Percentiles rank a stretch among this genome's conserved stretches.
These are phyloP conservation scores for Gastrolobium villosum DNA, from an alignment of 306 rosid genomes.

Conservation along the genomic window DNA sequence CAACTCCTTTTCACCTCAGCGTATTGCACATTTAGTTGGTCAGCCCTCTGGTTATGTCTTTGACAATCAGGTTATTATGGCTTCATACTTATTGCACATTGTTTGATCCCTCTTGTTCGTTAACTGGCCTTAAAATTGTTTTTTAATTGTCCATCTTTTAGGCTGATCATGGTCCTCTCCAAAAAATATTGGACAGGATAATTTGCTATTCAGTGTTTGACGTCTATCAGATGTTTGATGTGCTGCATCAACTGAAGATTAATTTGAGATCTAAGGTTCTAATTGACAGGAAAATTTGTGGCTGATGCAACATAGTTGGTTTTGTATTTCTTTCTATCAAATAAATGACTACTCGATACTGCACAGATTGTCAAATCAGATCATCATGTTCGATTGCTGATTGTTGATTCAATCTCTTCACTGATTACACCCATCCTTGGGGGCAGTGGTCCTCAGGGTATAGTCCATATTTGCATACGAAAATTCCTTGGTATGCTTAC, in stretches of 20 bases:
- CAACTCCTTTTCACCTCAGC: constrained; percentile 86
- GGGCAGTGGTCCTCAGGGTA: constrained; percentile 85
- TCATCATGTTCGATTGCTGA: constrained; percentile 68
- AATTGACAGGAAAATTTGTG: constrained; percentile 33
- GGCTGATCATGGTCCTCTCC: constrained; percentile 60
- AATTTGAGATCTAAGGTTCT: constrained; percentile 75
- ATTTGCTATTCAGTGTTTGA: constrained; percentile 80
- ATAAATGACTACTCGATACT: constrained; percentile 44
- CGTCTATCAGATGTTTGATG: constrained; percentile 79
- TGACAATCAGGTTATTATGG: constrained; percentile 57
- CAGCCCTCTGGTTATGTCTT: constrained; percentile 46
- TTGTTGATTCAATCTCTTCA: constrained; percentile 88
- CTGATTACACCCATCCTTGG: constrained; percentile 88
- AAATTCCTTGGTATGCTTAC: constrained; percentile 38
- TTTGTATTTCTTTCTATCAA: constrained; percentile 39
- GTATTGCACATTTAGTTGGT: constrained; percentile 66
- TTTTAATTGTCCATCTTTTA: constrained; percentile 50
- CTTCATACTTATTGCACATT: constrained; percentile 24
- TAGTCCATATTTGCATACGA: constrained; percentile 45
- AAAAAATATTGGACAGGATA: constrained; percentile 70
- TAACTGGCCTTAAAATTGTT: constrained; percentile 33
- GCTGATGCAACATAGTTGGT: constrained; percentile 30
- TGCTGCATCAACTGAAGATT: constrained; percentile 75
- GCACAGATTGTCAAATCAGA: constrained; percentile 60
- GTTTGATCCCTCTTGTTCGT: constrained; percentile 37